Base-by-base conservation (phyloP, 176 grass and related monocot genomes). In the Eleusine indica region DNA sequence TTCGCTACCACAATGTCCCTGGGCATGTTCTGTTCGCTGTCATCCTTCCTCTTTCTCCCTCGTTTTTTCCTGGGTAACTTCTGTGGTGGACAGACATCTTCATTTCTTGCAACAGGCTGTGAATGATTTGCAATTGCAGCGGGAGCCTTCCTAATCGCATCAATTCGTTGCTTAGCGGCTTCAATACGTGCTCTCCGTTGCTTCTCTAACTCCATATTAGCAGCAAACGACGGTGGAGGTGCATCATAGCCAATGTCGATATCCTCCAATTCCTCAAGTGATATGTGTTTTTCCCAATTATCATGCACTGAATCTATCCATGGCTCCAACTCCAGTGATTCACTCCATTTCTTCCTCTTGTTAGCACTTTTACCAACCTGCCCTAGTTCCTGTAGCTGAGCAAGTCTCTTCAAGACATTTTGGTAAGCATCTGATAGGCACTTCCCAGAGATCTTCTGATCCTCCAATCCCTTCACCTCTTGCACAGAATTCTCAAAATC, bases 221-320 rank as follows among this genome's bases (percentile, higher is more conserved):
- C 71, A 87, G 88, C 70, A 87, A 95, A 98, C 16, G 93, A 95
- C 35, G 91, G 96, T 1, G 93, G 96, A 86, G 89, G 89, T 43
- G 87, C 91, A 71, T 98, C 89, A 85, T 84, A 98, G 64, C 96
- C 96, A 18, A 98, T 67, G 40, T 98, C 85, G 46, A 90, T 81
- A 74, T 90, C 76, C 48, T 86, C 49, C 66, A 94, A 58, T 52
- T 93, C 61, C 80, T 91, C 89, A 11, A 76, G 47, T 22, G 40
- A 39, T 83, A 98, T 70, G 68, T 85, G 61, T 69, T 91, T 93
- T 87, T 57, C 69, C 65, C 82, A 77, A 78, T 58, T 81, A 84
- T 83, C 70, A 71, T 85, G 85, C 56, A 86, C 67, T 0, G 37
- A 62, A 60, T 77, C 79, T 30, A 88, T 67, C 76, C 85, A 88